Conservation (phyloP, 345 rosid genomes). For the Lepidium didymum region DNA sequence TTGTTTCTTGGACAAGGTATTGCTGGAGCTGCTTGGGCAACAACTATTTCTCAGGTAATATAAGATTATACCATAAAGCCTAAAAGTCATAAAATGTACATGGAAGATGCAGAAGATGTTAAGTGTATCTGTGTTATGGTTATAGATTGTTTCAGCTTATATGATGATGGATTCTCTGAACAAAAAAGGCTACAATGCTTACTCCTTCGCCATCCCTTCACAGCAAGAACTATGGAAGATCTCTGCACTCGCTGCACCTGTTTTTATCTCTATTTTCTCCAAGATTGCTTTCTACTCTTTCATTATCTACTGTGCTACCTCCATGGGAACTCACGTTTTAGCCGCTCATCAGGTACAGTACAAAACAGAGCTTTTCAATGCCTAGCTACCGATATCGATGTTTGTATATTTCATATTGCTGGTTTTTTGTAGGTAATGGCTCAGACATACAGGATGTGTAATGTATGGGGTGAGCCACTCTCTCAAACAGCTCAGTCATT, state of each 20-base stretch:
- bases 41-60: slow-evolving; percentile 74
- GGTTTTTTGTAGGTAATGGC: slow-evolving; percentile 43
- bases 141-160: slow-evolving; percentile 74
- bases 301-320: slow-evolving; percentile 68
- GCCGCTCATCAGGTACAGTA: slow-evolving; percentile 87
- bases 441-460: slow-evolving; percentile 61
- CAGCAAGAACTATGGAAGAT: slow-evolving; percentile 46
- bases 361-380: neutral
- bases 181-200: slow-evolving; percentile 68
- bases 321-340: slow-evolving; percentile 69
- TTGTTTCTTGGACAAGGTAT: slow-evolving; percentile 72
- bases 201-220: slow-evolving; percentile 56
- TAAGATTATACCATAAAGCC: neutral
- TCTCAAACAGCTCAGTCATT: slow-evolving; percentile 94
- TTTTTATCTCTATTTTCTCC: slow-evolving; percentile 31
- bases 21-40: slow-evolving; percentile 96
- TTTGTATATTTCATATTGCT: neutral
- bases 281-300: slow-evolving; percentile 78
- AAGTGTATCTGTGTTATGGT: slow-evolving; percentile 4
- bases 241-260: slow-evolving; percentile 49
- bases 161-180: slow-evolving; percentile 85
- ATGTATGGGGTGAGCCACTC: slow-evolving; percentile 81
- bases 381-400: neutral
- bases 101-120: neutral
- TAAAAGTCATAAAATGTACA: neutral